phyloP scores from a whole-genome alignment of 1,284 basidiomycete species.

The Leccinum pallidistipes region DNA sequence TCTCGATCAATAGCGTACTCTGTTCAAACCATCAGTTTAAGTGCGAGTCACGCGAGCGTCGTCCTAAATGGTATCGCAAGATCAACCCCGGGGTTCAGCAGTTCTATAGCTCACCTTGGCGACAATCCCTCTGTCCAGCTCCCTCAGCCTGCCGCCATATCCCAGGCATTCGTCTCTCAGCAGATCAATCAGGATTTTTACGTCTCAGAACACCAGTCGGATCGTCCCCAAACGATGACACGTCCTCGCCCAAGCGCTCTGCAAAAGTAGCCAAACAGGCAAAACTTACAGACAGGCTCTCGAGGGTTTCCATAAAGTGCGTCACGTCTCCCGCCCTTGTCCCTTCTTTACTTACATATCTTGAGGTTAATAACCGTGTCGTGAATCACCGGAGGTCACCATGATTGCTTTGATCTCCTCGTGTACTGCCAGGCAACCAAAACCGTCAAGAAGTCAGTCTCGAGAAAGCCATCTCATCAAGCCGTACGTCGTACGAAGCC shows the following conservation, averaged over 20 bases:
- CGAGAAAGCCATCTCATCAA: constrained; percentile 25
- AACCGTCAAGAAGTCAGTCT: constrained; percentile 50
- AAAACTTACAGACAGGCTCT: constrained; percentile 44
- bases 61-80: constrained; percentile 26
- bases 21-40: constrained; percentile 16
- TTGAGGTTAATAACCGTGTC: constrained; percentile 46
- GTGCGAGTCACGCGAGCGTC: constrained; percentile 20
- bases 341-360: constrained; percentile 13
- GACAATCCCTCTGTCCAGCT: constrained; percentile 20
- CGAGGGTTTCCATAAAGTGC: constrained; percentile 43
- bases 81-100: constrained; percentile 18
- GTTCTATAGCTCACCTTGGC: constrained; percentile 22
- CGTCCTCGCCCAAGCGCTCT: constrained; percentile 47
- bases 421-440: constrained; percentile 38
- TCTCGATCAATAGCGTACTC: no score
- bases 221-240: constrained; percentile 49
- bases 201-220: constrained; percentile 56
- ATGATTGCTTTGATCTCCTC: constrained; percentile 52
- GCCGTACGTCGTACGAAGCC: constrained; percentile 23
- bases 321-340: constrained; percentile 13
- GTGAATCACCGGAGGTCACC: constrained; percentile 64
- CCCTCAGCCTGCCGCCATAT: constrained; percentile 12
- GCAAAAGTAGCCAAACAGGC: constrained; percentile 35
- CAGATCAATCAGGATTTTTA: constrained; percentile 55
- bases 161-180: constrained; percentile 39